Evolutionary conservation across 1,139 yeast species (phyloP).

Genomic region (Candida tropicalis): DNA sequence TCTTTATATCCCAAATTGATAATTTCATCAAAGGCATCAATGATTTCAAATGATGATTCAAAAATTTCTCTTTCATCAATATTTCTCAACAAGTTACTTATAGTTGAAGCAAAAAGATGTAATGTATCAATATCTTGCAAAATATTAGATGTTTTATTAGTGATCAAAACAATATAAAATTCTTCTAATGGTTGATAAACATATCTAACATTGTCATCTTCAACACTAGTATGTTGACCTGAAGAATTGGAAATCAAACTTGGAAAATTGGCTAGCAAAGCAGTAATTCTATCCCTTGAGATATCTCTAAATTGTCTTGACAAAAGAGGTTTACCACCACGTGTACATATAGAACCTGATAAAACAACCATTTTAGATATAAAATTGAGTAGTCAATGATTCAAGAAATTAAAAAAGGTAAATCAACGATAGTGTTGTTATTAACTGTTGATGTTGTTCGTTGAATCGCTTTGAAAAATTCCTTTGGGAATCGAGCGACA

Average conservation of each 20-base stretch:
- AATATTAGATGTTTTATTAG: conserved; percentile 90
- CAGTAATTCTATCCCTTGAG: conserved; percentile 83
- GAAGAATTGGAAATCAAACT: conserved; percentile 69
- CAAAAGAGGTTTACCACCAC: conserved; percentile 90
- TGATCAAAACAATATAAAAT: conserved; percentile 85
- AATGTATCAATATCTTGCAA: conserved; percentile 93
- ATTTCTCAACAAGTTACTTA: conserved; percentile 70
- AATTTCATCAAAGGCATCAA: conserved; percentile 93
- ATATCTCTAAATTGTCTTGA: conserved; percentile 92
- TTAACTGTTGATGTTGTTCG: conserved; percentile 5
- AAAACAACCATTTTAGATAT: conserved; percentile 48
- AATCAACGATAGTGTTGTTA: background rate
- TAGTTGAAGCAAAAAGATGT: conserved; percentile 80
- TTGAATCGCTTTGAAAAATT: conserved; percentile 6
- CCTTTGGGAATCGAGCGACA: background rate
- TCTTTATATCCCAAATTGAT: conserved; percentile 90
- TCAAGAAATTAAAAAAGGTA: too few species aligned
- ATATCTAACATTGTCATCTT: conserved; percentile 89
- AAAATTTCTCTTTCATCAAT: conserved; percentile 85
- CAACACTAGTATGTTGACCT: conserved; percentile 91
- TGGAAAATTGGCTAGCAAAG: conserved; percentile 85
- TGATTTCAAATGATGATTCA: conserved; percentile 82
- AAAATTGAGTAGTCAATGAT: background rate
- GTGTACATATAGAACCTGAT: conserved; percentile 94
- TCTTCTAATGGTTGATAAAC: conserved; percentile 97